These are phyloP conservation scores for Pseudogymnoascus verrucosus DNA, from an alignment of 2,329 filamentous ascomycete genomes.

Conservation along the genomic window DNA sequence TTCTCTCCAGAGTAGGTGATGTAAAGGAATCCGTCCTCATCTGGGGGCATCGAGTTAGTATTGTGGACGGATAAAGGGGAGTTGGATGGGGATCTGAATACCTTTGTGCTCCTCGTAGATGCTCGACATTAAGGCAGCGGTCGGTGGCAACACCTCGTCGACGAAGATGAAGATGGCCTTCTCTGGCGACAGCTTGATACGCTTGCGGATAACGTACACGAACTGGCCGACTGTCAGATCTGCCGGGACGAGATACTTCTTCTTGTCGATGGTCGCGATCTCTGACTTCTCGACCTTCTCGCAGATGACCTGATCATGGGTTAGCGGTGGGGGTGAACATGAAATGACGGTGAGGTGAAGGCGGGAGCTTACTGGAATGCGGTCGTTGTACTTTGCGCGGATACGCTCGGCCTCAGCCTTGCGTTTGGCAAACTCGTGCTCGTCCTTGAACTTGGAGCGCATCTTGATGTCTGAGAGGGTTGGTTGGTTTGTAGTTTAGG, in stretches of 20 bases:
- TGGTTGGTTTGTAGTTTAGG: slow-evolving; percentile 12
- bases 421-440: slow-evolving; percentile 99
- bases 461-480: slow-evolving; percentile 48
- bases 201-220: slow-evolving; percentile 99
- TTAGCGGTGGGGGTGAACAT: slow-evolving; percentile 17
- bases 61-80: neutral
- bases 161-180: slow-evolving; percentile 99
- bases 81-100: neutral
- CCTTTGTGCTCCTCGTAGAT: slow-evolving; percentile 98
- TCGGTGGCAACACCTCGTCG: slow-evolving; percentile 93
- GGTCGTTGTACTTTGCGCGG: slow-evolving; percentile 84
- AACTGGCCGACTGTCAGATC: slow-evolving; percentile 99
- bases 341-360: slow-evolving; percentile 25
- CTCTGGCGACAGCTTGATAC: slow-evolving; percentile 98
- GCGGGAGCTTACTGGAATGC: slow-evolving; percentile 72
- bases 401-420: slow-evolving; percentile 99
- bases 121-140: slow-evolving; percentile 95
- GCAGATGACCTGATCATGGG: slow-evolving; percentile 73
- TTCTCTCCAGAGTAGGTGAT: slow-evolving; percentile 99
- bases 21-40: slow-evolving; percentile 78
- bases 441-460: slow-evolving; percentile 99
- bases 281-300: slow-evolving; percentile 99
- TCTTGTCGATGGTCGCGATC: slow-evolving; percentile 99
- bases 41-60: slow-evolving; percentile 22
- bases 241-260: slow-evolving; percentile 97